Evolutionary conservation across 345 rosid species (phyloP).

Genomic region (Gossypium sturtianum): DNA sequence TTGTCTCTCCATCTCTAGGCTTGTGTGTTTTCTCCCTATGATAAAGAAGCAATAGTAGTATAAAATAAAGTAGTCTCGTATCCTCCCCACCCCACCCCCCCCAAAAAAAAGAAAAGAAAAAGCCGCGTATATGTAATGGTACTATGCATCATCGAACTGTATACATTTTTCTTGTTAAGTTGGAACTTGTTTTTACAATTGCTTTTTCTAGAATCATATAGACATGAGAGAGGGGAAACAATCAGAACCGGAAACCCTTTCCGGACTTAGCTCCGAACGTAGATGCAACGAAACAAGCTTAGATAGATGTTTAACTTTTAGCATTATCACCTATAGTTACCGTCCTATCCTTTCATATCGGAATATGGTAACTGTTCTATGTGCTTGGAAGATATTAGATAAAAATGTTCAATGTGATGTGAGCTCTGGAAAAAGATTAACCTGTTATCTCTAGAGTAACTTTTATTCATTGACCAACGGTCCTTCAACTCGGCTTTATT

Average conservation of each 20-base stretch:
- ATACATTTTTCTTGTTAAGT: neutral
- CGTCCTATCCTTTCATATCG: too few species aligned
- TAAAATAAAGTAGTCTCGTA: neutral
- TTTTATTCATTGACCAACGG: too few species aligned
- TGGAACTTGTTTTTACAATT: neutral
- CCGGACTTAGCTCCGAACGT: neutral
- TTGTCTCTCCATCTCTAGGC: conserved; percentile 8
- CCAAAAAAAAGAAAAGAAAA: neutral
- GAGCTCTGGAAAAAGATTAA: too few species aligned
- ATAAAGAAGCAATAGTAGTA: neutral
- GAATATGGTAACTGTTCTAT: too few species aligned
- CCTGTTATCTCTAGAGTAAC: too few species aligned
- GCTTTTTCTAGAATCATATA: neutral
- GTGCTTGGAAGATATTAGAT: too few species aligned
- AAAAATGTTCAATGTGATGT: too few species aligned
- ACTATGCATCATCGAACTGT: neutral
- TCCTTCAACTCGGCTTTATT: too few species aligned
- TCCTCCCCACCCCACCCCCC: neutral
- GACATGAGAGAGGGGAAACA: neutral
- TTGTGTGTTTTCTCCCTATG: neutral
- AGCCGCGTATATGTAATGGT: neutral
- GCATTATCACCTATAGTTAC: neutral
- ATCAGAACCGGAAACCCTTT: neutral
- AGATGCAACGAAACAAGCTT: neutral
- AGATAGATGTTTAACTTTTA: neutral